Evolutionary conservation across 1,284 basidiomycete genomes (phyloP), one percentile per base, ranked within the genome.

Genomic region (Ceratobasidium sp.): DNA sequence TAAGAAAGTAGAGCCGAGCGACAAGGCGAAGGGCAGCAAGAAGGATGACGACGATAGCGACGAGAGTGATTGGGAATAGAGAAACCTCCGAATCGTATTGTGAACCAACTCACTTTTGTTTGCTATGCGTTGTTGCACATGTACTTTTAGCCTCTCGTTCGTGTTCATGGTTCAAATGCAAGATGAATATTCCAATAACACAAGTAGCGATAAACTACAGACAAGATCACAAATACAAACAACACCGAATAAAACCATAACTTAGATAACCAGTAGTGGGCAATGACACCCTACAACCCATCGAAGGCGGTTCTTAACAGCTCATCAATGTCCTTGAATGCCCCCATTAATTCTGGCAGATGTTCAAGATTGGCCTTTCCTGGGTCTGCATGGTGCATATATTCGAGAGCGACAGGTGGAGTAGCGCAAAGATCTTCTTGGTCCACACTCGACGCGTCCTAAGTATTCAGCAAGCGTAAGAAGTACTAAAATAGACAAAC

Each of bases 271-370:
- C 47, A 38, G 35, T 59, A 6, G 38, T 28, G 21, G 44, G 11
- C 38, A 57, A 23, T 16, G 52, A 61, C 44, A 30, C n/a, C 8
- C 49, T 43, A 26, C 30, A 16, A 58, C 30, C 30, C n/a, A 13
- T 18, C 32, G 44, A 71, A 71, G 1, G 52, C 67, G 9, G 41
- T 35, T 28, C 30, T 75, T 66, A 81, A 80, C 44, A 81, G 63
- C 72, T 81, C 80, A 64, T 79, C 79, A 57, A 81, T 78, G 14
- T 76, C 79, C 11, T 73, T 74, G 59, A 77, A 79, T 18, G 76
- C 74, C 23, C 74, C 64, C 14, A 78, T 75, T n/a, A 81, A 71
- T 16, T 76, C 76, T n/a, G 74, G 41, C 43, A 81, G 69, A 43
- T 71, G 47, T 21, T 71, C 55, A 38, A 41, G 67, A 47, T 46